A percentile compares a stretch with the other conserved stretches of the same genome.
These are phyloP conservation scores for Quercus agrifolia DNA, from an alignment of 306 rosid genomes.

Conservation along the genomic window DNA sequence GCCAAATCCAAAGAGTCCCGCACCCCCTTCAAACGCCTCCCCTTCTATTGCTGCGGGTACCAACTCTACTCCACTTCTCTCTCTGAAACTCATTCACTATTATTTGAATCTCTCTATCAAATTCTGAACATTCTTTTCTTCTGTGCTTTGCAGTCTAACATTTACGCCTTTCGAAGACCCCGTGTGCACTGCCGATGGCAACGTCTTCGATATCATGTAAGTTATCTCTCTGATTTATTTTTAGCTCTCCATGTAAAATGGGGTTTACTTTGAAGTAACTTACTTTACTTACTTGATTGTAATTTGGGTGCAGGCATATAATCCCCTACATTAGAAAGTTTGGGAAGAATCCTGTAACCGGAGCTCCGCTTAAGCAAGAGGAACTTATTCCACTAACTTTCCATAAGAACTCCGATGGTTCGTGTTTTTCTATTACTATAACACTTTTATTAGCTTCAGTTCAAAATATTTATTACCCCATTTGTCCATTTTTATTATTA, in stretches of 20 bases:
- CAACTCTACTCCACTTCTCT: not conserved
- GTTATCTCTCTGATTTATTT: not conserved
- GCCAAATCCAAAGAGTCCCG: constrained; percentile 72
- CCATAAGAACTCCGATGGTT: constrained; percentile 94
- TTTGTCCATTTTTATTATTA: not conserved
- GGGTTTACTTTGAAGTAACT: not conserved
- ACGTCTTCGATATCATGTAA: constrained; percentile 68
- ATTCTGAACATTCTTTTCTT: not conserved
- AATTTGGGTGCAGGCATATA: constrained; percentile 60
- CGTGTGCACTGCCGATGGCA: constrained; percentile 88
- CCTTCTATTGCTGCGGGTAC: constrained; percentile 94
- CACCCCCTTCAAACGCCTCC: constrained; percentile 87
- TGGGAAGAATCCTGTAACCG: constrained; percentile 88
- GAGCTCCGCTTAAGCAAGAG: constrained; percentile 64
- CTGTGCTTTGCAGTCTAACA: constrained; percentile 50
- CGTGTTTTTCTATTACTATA: not conserved
- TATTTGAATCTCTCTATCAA: not conserved
- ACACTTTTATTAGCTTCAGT: constrained; percentile 2
- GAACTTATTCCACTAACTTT: constrained; percentile 79
- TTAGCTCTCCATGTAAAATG: not conserved
- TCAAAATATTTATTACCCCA: not conserved
- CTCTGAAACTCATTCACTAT: not conserved
- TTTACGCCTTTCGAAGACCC: constrained; percentile 86
- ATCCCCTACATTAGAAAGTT: constrained; percentile 73
- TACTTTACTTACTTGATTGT: not conserved